These are phyloP conservation scores for Cyberlindnera mycetangii DNA, from an alignment of 805 yeast species.

Conservation along the genomic window DNA sequence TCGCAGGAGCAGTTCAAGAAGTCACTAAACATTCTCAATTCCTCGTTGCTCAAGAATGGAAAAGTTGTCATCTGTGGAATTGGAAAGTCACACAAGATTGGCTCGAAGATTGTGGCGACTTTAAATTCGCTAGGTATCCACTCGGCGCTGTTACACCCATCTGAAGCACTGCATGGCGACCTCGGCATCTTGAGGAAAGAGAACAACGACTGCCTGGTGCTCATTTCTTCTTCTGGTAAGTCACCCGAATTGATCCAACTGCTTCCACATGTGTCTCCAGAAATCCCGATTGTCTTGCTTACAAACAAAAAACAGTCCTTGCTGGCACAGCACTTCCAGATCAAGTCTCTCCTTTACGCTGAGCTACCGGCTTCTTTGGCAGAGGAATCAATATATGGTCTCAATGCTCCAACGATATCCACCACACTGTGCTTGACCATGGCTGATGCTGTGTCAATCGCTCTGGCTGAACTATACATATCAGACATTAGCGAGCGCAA, in stretches of 20 bases:
- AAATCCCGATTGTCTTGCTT: slow-evolving; percentile 55
- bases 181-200: slow-evolving; percentile 64
- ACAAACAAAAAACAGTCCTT: slow-evolving; percentile 61
- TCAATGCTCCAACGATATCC: slow-evolving; percentile 86
- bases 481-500: slow-evolving; percentile 52
- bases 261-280: slow-evolving; percentile 50
- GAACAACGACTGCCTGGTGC: slow-evolving; percentile 53
- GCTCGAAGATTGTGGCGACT: slow-evolving; percentile 76
- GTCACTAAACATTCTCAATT: slow-evolving; percentile 40
- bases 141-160: slow-evolving; percentile 69
- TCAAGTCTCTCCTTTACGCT: slow-evolving; percentile 54
- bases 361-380: slow-evolving; percentile 54
- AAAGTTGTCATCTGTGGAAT: slow-evolving; percentile 78
- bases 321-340: slow-evolving; percentile 49
- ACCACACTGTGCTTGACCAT: slow-evolving; percentile 73
- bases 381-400: slow-evolving; percentile 63
- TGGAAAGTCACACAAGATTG: slow-evolving; percentile 82
- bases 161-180: slow-evolving; percentile 91
- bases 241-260: slow-evolving; percentile 66
- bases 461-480: slow-evolving; percentile 65
- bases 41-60: slow-evolving; percentile 44
- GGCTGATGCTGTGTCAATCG: slow-evolving; percentile 76
- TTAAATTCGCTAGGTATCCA: slow-evolving; percentile 74
- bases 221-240: slow-evolving; percentile 78
- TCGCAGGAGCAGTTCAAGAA: slow-evolving; percentile 42